Conservation (phyloP, 495 filamentous ascomycete species). For the Parachaetomium inaequale region DNA sequence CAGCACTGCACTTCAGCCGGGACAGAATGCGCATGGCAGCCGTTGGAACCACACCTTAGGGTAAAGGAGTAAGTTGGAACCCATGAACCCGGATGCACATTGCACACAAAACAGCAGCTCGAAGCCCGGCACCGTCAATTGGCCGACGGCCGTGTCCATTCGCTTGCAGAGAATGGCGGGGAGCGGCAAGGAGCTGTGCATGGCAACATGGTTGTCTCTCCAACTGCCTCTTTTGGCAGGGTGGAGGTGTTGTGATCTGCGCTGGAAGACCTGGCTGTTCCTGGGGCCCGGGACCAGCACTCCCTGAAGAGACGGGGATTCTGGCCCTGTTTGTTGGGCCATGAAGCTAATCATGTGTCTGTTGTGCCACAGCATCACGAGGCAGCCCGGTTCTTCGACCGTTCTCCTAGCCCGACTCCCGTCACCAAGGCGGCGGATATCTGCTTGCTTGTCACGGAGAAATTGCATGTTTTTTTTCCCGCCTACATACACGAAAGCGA, state of each 20-base stretch:
- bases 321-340: background rate
- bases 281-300: background rate
- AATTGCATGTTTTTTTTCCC: background rate
- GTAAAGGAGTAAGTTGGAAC: background rate
- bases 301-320: background rate
- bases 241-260: background rate
- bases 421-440: background rate
- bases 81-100: background rate
- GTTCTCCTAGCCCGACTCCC: background rate
- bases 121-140: background rate
- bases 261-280: background rate
- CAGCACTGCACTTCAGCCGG: background rate
- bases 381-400: background rate
- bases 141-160: background rate
- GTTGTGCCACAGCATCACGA: background rate
- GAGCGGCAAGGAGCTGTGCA: background rate
- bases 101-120: background rate
- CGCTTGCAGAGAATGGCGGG: background rate
- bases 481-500: background rate
- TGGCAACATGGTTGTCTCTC: background rate
- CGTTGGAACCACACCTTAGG: background rate
- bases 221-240: constrained; percentile 8
- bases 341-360: background rate
- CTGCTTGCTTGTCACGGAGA: background rate
- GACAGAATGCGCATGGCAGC: background rate